Base-by-base conservation (phyloP, 768 basidiomycete genomes). In the Boletus huronensis region DNA sequence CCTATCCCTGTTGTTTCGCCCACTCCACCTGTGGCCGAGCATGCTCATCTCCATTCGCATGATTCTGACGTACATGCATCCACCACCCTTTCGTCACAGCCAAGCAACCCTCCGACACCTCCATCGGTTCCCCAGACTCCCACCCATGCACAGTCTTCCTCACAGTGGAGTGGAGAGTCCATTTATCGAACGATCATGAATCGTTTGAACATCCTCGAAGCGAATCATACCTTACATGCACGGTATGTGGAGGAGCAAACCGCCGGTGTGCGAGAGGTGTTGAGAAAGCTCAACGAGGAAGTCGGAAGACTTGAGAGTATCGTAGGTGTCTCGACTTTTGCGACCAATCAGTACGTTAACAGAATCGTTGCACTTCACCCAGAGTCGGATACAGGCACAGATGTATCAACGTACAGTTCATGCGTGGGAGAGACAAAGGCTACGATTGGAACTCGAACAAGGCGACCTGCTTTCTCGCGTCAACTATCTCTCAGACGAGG, bases 101-200 rank as follows among this genome's bases (percentile, higher is more conserved):
- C 56, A 21, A 62, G 49, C 38, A 44, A n/a, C 28, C 14, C 46
- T 13, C 47, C 54, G 7, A 9, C 29, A 4, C 42, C 47, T 17
- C 32, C 58, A 0, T 17, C 21, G 2, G 43, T 41, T 31, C 59
- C 54, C 34, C 58, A 57, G 38, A 43, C 50, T 5, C 32, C 51
- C 5, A 16, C 46, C 3, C 60, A 61, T 11, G 21, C 42, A 10
- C 48, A 39, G 2, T 26, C 58, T 40, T 26, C 55, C 3, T n/a
- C 34, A 6, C 66, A 68, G 10, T 59, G 68, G 52, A 46, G 61
- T 13, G 91, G 90, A 23, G 97, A 99, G 68, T 95, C 93, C 2
- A 94, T 99, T 59, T 98, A 97, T 64, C 87, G 93, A 8, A 91
- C 88, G 13, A 99, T 98, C 61, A 95, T 95, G 84, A 96, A 97